Conservation (phyloP, 768 basidiomycete genomes). For the Naematelia encephala region DNA sequence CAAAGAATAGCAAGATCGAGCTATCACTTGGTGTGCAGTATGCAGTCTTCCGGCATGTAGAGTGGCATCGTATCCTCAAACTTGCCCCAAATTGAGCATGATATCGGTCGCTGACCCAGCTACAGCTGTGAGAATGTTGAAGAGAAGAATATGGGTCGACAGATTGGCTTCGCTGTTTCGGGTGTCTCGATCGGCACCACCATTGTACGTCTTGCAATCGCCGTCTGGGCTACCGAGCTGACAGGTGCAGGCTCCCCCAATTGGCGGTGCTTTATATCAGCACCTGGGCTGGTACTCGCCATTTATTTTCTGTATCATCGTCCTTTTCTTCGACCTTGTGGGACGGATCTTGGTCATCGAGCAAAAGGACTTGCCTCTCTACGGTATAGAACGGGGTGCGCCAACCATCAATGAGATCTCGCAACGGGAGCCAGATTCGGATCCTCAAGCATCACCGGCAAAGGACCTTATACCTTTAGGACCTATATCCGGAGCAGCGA, state of each 20-base stretch:
- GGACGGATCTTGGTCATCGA: conserved; percentile 40
- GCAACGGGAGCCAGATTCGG: background rate
- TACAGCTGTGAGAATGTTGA: conserved; percentile 36
- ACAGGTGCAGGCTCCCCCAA: conserved; percentile 27
- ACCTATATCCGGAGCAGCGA: background rate
- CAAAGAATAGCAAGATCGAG: conserved; percentile 1
- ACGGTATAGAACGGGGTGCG: background rate
- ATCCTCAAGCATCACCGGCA: too few species aligned
- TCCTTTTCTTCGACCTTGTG: conserved; percentile 33
- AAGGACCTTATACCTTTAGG: background rate
- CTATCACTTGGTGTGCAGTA: background rate
- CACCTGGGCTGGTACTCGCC: conserved; percentile 44
- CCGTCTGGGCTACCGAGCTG: background rate
- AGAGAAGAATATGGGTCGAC: conserved; percentile 35
- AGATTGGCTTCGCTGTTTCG: conserved; percentile 42
- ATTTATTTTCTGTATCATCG: conserved; percentile 41
- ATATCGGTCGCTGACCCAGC: background rate
- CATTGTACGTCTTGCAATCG: conserved; percentile 22
- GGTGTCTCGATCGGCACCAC: conserved; percentile 38
- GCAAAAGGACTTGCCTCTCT: conserved; percentile 23
- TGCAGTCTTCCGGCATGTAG: background rate
- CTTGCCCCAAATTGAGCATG: background rate
- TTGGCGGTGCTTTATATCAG: conserved; percentile 41
- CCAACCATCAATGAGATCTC: background rate
- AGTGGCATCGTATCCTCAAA: background rate